phyloP scores from a whole-genome alignment of 768 basidiomycete genomes.

The Candolleomyces efflorescens region DNA sequence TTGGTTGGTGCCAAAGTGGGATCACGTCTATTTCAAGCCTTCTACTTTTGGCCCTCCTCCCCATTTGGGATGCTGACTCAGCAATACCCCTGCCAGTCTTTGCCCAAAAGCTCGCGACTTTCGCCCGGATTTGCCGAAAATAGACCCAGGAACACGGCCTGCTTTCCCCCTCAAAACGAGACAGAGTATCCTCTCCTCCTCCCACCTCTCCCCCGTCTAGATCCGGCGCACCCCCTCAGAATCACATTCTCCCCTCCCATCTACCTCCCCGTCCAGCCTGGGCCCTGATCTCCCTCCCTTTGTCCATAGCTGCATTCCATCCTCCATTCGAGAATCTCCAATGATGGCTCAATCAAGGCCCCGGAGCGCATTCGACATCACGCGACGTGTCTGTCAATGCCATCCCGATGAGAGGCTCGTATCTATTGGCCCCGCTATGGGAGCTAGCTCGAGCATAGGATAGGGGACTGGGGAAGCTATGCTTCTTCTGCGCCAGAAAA shows the following conservation, averaged over 20 bases:
- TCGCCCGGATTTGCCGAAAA: too few relatives aligned
- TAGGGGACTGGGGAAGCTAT: background rate
- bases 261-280: background rate
- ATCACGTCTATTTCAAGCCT: conserved; percentile 29
- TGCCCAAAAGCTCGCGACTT: background rate
- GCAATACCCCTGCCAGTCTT: background rate
- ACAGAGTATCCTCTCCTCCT: too few relatives aligned
- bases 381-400: background rate
- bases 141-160: too few relatives aligned
- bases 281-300: background rate
- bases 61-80: background rate
- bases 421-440: background rate
- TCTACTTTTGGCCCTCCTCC: conserved; percentile 13
- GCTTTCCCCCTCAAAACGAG: too few relatives aligned
- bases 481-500: background rate
- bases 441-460: background rate
- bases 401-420: too few relatives aligned
- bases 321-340: background rate
- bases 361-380: background rate
- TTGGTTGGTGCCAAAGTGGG: conserved; percentile 27
- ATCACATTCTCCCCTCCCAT: background rate
- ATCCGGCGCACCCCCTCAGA: too few relatives aligned
- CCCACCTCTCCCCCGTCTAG: too few relatives aligned
- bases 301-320: background rate
- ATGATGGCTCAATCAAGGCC: background rate